Base-by-base conservation (phyloP, 495 filamentous ascomycete species). In the Oleoguttula mirabilis region DNA sequence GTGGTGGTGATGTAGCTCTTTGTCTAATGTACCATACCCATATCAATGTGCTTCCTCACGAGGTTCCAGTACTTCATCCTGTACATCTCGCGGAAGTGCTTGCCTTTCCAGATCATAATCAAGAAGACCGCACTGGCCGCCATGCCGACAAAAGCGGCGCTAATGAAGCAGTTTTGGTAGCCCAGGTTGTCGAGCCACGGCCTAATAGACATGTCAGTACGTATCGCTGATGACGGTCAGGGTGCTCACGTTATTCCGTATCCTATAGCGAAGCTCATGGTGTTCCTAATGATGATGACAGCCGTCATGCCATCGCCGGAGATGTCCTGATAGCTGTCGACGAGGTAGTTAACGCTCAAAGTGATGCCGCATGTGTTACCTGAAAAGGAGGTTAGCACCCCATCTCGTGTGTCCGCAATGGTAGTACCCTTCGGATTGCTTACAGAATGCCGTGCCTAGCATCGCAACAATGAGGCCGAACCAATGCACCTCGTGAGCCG, bases 211-310 rank as follows among this genome's bases (percentile, higher is more conserved):
- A n/a, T n/a, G n/a, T n/a, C n/a, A n/a, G n/a, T n/a, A n/a, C n/a
- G n/a, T n/a, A n/a, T n/a, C n/a, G n/a, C n/a, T n/a, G n/a, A n/a
- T n/a, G 27, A 30, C 27, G 8, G 27, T 30, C 27, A 30, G 27
- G 27, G 14, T 30, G 27, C 27, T 30, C 14, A 30, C 27, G 17
- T n/a, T n/a, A 43, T 43, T 8, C 40, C 42, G 10, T 43, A 45
- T 17, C 42, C 42, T n/a, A 45, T 38, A 12, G 42, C 42, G 21
- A 45, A 45, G 7, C 8, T 8, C 42, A 81, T 80, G 17, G 72
- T 78, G 49, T 80, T 81, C 3, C 77, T 69, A 21, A 80, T 68
- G 5, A 80, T 49, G 39, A 82, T 81, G 8, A 77, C 68, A 30
- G 69, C 73, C 7, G 72, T 67, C 50, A 81, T 69, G 0, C 72